Conservation (phyloP, 2,329 filamentous ascomycete genomes). For the Pseudopithomyces maydicus region DNA sequence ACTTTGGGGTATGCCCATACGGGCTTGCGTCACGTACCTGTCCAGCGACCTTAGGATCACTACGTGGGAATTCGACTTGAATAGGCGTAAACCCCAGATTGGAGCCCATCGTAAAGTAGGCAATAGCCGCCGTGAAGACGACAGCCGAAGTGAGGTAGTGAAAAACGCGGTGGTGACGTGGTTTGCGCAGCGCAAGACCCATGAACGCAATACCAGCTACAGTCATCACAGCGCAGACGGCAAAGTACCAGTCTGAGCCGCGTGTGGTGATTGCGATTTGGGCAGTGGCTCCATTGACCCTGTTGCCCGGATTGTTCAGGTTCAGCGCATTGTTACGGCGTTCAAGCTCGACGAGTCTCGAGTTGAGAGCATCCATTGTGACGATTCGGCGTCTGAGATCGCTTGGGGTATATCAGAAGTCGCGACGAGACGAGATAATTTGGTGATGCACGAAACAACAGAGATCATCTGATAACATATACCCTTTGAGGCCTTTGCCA, state of each 20-base stretch:
- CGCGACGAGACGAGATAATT: not conserved
- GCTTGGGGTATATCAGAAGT: not conserved
- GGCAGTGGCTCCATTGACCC: slow-evolving; percentile 52
- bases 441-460: not conserved
- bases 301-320: slow-evolving; percentile 37
- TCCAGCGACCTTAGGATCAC: slow-evolving; percentile 52
- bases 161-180: slow-evolving; percentile 63
- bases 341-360: not conserved
- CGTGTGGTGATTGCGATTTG: slow-evolving; percentile 64
- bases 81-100: slow-evolving; percentile 69
- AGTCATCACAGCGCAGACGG: slow-evolving; percentile 65
- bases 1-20: too few relatives aligned
- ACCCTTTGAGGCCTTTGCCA: too few relatives aligned
- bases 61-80: slow-evolving; percentile 62
- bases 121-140: slow-evolving; percentile 63
- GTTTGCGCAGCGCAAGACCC: slow-evolving; percentile 58
- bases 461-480: not conserved
- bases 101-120: slow-evolving; percentile 71
- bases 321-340: slow-evolving; percentile 19
- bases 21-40: too few relatives aligned
- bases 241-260: slow-evolving; percentile 68
- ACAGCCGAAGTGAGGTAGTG: slow-evolving; percentile 67
- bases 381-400: not conserved
- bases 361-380: slow-evolving; percentile 7
- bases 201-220: slow-evolving; percentile 60